Conservation (phyloP, 768 basidiomycete species). For the Fomitopsis serialis region DNA sequence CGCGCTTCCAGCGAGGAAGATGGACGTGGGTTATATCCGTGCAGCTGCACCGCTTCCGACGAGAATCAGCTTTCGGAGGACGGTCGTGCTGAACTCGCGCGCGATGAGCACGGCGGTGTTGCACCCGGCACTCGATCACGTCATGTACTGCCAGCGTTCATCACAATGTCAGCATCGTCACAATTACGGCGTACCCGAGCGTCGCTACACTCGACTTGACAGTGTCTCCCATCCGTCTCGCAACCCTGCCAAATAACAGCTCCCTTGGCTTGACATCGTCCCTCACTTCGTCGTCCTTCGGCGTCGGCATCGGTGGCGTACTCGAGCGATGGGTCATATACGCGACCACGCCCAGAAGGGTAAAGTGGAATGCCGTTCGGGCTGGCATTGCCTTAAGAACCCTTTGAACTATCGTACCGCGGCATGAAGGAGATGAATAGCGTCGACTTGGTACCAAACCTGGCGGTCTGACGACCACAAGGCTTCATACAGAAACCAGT, state of each 20-base stretch:
- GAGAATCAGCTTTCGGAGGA: neutral
- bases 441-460: no score
- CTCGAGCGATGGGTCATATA: neutral
- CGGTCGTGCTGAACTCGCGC: neutral
- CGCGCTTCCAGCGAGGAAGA: neutral
- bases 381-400: no score
- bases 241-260: neutral
- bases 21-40: neutral
- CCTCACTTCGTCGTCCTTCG: neutral
- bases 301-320: neutral
- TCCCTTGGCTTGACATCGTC: neutral
- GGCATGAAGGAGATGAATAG: no score
- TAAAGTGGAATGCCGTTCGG: neutral
- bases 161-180: neutral
- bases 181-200: neutral
- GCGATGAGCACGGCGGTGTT: neutral
- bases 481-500: no score
- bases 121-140: neutral
- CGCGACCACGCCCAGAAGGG: neutral
- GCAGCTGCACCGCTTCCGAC: neutral
- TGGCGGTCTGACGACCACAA: no score
- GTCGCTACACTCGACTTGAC: neutral
- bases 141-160: neutral
- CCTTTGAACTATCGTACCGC: no score
- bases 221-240: neutral